These are phyloP conservation scores for Coemansia biformis DNA, from an alignment of 192 early-diverging fungal species.

Conservation along the genomic window DNA sequence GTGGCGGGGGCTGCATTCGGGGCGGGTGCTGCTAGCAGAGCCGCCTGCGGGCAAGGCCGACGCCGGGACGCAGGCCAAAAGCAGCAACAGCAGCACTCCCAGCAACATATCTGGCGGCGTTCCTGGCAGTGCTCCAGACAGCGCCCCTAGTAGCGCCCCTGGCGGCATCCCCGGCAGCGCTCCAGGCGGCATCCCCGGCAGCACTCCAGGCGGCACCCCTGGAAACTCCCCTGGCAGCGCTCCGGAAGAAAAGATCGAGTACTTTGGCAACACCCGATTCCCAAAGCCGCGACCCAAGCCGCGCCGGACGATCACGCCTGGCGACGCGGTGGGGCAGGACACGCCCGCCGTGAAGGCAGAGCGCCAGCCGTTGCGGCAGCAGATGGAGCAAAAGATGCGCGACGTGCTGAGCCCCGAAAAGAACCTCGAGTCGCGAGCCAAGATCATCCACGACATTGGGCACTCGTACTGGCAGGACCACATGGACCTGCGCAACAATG, in stretches of 20 bases:
- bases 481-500: constrained; percentile 48
- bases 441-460: constrained; percentile 44
- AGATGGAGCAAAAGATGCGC: constrained; percentile 30
- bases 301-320: constrained; percentile 39
- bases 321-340: constrained; percentile 43
- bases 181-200: too few relatives aligned
- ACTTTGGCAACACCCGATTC: constrained; percentile 48
- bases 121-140: too few relatives aligned
- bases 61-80: too few relatives aligned
- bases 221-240: too few relatives aligned
- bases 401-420: constrained; percentile 45
- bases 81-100: background rate
- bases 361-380: constrained; percentile 12
- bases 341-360: constrained; percentile 20
- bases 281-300: constrained; percentile 43
- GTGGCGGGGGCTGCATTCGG: too few relatives aligned
- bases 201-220: too few relatives aligned
- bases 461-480: constrained; percentile 51
- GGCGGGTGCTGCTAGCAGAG: too few relatives aligned
- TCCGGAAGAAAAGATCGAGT: constrained; percentile 38
- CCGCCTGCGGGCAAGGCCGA: too few relatives aligned
- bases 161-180: too few relatives aligned
- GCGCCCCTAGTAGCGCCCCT: too few relatives aligned
- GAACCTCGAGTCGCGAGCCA: constrained; percentile 46
- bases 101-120: too few relatives aligned